Base-by-base conservation (phyloP, 192 early-diverging fungal species). In the Mortierella claussenii region DNA sequence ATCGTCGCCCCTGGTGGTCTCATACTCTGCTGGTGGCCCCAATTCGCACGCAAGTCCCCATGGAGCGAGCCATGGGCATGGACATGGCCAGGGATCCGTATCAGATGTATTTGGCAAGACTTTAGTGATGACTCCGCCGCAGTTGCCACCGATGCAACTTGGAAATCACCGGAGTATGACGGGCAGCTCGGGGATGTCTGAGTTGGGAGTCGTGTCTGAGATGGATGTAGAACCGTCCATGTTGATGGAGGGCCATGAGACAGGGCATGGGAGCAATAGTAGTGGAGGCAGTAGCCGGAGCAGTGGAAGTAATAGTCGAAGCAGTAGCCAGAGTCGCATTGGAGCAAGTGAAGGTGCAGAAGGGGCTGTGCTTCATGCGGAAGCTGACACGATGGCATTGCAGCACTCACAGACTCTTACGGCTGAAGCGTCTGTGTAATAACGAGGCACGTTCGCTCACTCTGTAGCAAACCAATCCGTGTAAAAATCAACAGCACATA, bases 101-200 rank as follows among this genome's bases (percentile, higher is more conserved):
- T 20, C 45, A 9, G 73, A 76, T 6, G 73, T 76, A 27, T 76
- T 62, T 46, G 59, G 73, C 34, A 76, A 76, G 47, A 76, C 73
- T 0, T 33, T 76, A 34, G 63, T 67, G 0, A 60, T 76, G 51
- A 51, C 70, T 17, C 52, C 70, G 23, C 63, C 68, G 17, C 17
- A 27, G 31, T 26, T 44, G 1, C 24, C 55, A 15, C 17, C 59
- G 9, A 48, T 67, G 33, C 37, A 52, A 11, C 21, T 55, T 11
- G 43, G 37, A 6, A 59, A 43, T 20, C 9, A 43, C 17, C 27
- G 73, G 13, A 45, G 51, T 1, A 52, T 40, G 9, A 61, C 68
- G 12, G 34, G 58, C 11, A 48, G 64, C 24, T 63, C 54, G 6
- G 61, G 61, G 2, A 23, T 55, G 2, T 75, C 70, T 4, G 73